Percentiles rank a stretch among this genome's conserved stretches.
phyloP scores from a whole-genome alignment of 2,329 filamentous ascomycete genomes.

The Daldinia sp. region DNA sequence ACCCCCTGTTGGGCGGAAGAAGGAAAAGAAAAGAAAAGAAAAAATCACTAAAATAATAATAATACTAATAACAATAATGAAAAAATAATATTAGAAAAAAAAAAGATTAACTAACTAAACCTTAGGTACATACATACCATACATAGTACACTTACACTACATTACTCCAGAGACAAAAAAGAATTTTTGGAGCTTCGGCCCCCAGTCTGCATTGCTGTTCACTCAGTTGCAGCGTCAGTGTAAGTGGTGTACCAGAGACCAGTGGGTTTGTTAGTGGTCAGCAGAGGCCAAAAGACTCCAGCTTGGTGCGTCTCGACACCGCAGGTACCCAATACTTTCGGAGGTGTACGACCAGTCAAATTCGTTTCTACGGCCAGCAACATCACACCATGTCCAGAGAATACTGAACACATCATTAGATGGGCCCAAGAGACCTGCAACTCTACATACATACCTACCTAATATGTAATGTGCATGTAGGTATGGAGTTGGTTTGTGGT shows the following conservation, averaged over 20 bases:
- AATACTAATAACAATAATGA: constrained; percentile 12
- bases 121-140: not conserved
- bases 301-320: constrained; percentile 36
- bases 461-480: constrained; percentile 24
- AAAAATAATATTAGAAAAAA: constrained; percentile 8
- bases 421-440: constrained; percentile 39
- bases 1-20: constrained; percentile 42
- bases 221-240: constrained; percentile 31
- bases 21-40: constrained; percentile 24
- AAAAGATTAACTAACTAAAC: constrained; percentile 17
- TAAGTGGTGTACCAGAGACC: constrained; percentile 7
- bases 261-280: constrained; percentile 30
- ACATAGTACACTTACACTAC: not conserved
- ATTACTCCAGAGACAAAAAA: constrained; percentile 19
- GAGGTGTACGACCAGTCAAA: constrained; percentile 40
- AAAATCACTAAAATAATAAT: constrained; percentile 17
- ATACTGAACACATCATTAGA: constrained; percentile 42
- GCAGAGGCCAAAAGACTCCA: constrained; percentile 30
- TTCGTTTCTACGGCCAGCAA: constrained; percentile 32
- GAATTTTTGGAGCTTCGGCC: constrained; percentile 25
- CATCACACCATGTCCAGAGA: constrained; percentile 43
- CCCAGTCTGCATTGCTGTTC: constrained; percentile 42
- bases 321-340: constrained; percentile 36
- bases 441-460: constrained; percentile 29
- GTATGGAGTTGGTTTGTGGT: constrained; percentile 39